phyloP scores from a whole-genome alignment of 495 filamentous ascomycete genomes.

The Annulohypoxylon maeteangense region DNA sequence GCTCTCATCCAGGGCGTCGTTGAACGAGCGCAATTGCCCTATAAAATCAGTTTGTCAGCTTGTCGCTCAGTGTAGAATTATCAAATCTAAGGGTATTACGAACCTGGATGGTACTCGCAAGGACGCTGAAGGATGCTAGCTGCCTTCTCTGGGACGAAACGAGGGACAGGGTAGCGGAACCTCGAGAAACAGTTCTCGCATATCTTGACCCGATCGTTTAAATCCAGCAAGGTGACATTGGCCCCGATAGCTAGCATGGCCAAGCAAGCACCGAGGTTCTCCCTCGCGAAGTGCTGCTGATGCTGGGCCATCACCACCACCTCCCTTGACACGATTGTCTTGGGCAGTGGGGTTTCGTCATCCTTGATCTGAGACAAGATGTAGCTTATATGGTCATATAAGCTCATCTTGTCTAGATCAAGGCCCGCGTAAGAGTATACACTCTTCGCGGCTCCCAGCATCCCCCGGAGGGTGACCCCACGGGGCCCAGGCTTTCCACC shows the following conservation, averaged over 20 bases:
- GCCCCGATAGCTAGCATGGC: not conserved
- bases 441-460: slow-evolving; percentile 7
- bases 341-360: not conserved
- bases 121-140: not conserved
- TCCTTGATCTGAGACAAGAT: not conserved
- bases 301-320: slow-evolving; percentile 12
- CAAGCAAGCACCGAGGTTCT: not conserved
- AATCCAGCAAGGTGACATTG: not conserved
- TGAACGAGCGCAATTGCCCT: slow-evolving; percentile 12
- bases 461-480: slow-evolving; percentile 3
- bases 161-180: not conserved
- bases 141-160: not conserved
- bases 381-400: slow-evolving; percentile 16
- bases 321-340: not conserved
- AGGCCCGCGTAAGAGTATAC: not conserved
- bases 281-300: slow-evolving; percentile 2
- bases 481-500: not conserved
- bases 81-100: not conserved
- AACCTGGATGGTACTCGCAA: slow-evolving; percentile 27
- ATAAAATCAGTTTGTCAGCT: not conserved
- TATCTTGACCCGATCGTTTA: not conserved
- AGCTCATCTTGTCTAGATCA: slow-evolving; percentile 26
- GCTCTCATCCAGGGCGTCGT: not conserved
- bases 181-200: slow-evolving; percentile 19
- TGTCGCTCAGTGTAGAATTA: not conserved